A percentile compares a stretch with the other conserved stretches of the same genome.
phyloP scores from a whole-genome alignment of 2,329 filamentous ascomycete species.

The Colletotrichum horii region DNA sequence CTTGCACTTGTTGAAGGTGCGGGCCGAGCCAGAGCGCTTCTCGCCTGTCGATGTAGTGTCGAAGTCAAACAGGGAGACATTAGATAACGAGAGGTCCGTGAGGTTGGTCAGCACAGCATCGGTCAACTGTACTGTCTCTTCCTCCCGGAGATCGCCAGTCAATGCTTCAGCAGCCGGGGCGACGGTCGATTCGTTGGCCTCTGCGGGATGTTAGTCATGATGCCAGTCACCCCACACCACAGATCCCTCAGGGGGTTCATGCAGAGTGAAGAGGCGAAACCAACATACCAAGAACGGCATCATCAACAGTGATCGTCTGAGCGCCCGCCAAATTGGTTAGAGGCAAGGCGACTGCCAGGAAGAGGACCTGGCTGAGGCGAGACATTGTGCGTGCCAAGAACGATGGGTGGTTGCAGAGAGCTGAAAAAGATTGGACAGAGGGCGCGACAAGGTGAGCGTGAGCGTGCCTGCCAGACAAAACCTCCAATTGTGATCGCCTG shows the following conservation, averaged over 20 bases:
- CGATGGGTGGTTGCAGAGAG: neutral
- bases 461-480: neutral
- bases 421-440: slow-evolving; percentile 3
- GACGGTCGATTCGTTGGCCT: neutral
- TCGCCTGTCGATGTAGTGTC: neutral
- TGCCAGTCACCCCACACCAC: neutral
- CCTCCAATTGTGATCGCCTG: neutral
- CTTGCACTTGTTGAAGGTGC: slow-evolving; percentile 36
- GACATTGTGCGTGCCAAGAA: neutral
- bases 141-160: neutral
- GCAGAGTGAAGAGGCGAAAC: neutral
- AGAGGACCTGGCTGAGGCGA: neutral
- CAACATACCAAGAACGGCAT: neutral
- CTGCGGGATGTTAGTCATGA: neutral
- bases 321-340: neutral
- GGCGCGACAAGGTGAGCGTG: neutral
- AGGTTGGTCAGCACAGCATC: slow-evolving; percentile 35
- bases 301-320: slow-evolving; percentile 7
- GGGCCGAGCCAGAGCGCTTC: neutral
- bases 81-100: slow-evolving; percentile 29
- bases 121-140: slow-evolving; percentile 24
- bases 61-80: slow-evolving; percentile 33
- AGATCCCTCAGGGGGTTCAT: neutral
- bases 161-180: neutral
- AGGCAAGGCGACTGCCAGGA: neutral